Evolutionary conservation across 2,329 filamentous ascomycete species (phyloP), one percentile per base, ranked within the genome.

Genomic region (Endocalyx cinctus): DNA sequence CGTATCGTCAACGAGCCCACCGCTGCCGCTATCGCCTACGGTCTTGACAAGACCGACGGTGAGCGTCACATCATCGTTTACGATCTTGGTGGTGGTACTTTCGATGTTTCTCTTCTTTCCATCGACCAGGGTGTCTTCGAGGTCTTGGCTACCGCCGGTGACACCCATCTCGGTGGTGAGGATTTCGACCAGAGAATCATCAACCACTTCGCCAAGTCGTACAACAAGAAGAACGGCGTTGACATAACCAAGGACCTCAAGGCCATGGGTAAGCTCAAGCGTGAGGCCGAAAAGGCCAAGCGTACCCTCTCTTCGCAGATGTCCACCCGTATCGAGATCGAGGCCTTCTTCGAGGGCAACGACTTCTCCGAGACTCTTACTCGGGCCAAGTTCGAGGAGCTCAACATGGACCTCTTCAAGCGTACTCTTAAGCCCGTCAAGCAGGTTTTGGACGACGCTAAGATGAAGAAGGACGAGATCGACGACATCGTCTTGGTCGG

Each of bases 191-290:
- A 97, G 78, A 84, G 90, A 62, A 77, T 97, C 65, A 95, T 97
- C 73, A 87, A 85, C 76, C 77, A 90, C 80, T 87, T 97, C 62
- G 82, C 84, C 74, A 96, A 97, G 84, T 74, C 77, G 54, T 97
- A 94, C 82, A 97, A 97, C 83, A 96, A 96, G 84, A 92, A 96
- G 79, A 78, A 96, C 75, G 70, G 67, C 53, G 87, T 94, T 50
- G 88, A 98, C 54, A 79, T 97, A 61, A 85, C 82, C 70, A 94
- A 94, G 76, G 88, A 97, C 60, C 70, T 83, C 48, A 96, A 96
- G 85, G 84, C 90, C 50, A 97, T 97, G 89, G 87, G 89, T 72
- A 98, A 97, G 75, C 80, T 98, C 54, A 97, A 97, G 87, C 89
- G 92, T 56, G 92, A 97, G 69, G 90, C 92, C 52, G 92, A 98